phyloP scores from a whole-genome alignment of 805 yeast genomes.

The Ascoidea asiatica region DNA sequence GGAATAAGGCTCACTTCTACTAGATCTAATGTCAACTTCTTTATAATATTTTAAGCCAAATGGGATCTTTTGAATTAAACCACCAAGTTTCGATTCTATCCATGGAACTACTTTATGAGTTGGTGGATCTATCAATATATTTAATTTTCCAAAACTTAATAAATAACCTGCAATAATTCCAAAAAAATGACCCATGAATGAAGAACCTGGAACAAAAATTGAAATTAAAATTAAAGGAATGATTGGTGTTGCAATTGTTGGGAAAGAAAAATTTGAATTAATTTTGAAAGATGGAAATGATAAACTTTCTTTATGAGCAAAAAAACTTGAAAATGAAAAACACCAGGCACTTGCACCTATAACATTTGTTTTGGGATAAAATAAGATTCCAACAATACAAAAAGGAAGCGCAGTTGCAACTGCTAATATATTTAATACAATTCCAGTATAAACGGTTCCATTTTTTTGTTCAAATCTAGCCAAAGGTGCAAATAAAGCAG shows the following conservation, averaged over 20 bases:
- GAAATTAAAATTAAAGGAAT: constrained; percentile 33
- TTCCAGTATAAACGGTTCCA: constrained; percentile 81
- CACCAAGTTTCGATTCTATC: constrained; percentile 44
- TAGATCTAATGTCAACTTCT: constrained; percentile 44
- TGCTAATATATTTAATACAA: constrained; percentile 61
- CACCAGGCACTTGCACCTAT: constrained; percentile 67
- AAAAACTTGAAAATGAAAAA: constrained; percentile 52
- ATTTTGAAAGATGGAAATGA: constrained; percentile 26
- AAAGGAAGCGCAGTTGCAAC: constrained; percentile 54
- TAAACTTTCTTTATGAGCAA: constrained; percentile 33
- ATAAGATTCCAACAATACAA: constrained; percentile 32
- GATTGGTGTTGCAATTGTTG: constrained; percentile 49
- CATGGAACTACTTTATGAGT: constrained; percentile 40
- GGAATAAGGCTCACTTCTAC: constrained; percentile 18
- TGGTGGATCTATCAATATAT: constrained; percentile 49
- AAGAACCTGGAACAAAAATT: constrained; percentile 47
- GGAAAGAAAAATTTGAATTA: constrained; percentile 30
- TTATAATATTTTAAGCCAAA: constrained; percentile 37
- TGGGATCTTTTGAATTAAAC: constrained; percentile 40
- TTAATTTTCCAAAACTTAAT: constrained; percentile 42
- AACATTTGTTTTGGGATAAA: constrained; percentile 40
- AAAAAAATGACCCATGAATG: constrained; percentile 62
- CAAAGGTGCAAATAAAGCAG: constrained; percentile 45
- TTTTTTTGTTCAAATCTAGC: constrained; percentile 53
- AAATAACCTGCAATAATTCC: constrained; percentile 57